Evolutionary conservation across 371 early-diverging fungal species (phyloP), one percentile per base, ranked within the genome.

Genomic region (Mucor mucedo): DNA sequence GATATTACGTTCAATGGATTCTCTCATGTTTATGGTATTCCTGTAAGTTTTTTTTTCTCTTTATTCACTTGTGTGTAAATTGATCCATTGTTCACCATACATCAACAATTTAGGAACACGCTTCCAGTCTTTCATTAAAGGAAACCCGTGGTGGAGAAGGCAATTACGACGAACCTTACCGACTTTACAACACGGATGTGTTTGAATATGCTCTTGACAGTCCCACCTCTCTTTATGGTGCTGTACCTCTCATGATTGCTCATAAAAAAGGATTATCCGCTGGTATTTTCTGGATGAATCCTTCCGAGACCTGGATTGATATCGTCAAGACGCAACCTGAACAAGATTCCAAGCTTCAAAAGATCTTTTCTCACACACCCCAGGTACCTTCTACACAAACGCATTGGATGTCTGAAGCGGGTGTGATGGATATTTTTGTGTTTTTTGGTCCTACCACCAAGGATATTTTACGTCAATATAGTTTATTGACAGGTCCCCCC

Each of bases 261-360:
- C 97, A 98, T 66, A 83, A 80, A 44, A 77, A 82, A 44, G 84
- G 87, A 16, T 74, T 75, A 10, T 77, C 76, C 28, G 71, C 83
- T 9, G 99, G 94, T 63, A 84, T 94, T 0, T 90, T 97, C 58
- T 95, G 92, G 91, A 77, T 96, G 76, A 98, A 95, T 63, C 85
- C 96, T 2, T 93, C 98, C 5, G 99, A 99, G 68, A 98, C 95
- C 48, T 99, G 98, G 98, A 85, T 99, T 27, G 98, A 99, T 70
- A 87, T 99, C 52, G 90, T 92, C 45, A 92, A 87, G 63, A 48
- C 63, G 11, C 69, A 72, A 30, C 7, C 64, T 5, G 58, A 61
- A 21, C 21, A 21, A 11, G 16, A 45, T 2, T 38, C 47, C 47
- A 63, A 73, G 60, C 6, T 33, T 8, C 76, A 75, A 65, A 77